Evolutionary conservation across 2,329 filamentous ascomycete species (phyloP).

Genomic region (Myriosclerotinia scirpicola): DNA sequence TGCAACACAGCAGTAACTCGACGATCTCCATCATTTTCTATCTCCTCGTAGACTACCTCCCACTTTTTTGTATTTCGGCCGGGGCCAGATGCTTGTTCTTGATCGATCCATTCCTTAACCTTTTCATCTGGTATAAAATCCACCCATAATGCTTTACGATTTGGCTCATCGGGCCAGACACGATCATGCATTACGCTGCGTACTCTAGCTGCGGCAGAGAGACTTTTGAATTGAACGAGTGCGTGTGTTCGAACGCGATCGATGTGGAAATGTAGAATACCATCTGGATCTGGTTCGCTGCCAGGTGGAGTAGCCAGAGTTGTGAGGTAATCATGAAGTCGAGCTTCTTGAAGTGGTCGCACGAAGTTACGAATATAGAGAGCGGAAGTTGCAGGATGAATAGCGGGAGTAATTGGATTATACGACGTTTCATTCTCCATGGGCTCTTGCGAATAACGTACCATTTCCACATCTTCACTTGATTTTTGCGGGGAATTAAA

Average conservation of each 20-base stretch:
- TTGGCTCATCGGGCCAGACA: constrained; percentile 85
- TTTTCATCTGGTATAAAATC: constrained; percentile 84
- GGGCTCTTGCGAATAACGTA: constrained; percentile 27
- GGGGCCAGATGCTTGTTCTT: constrained; percentile 53
- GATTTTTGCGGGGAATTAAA: constrained; percentile 32
- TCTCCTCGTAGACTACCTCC: constrained; percentile 70
- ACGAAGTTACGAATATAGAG: constrained; percentile 91
- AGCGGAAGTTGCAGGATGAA: constrained; percentile 71
- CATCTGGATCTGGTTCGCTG: constrained; percentile 50
- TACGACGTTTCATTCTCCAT: constrained; percentile 32
- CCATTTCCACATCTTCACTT: constrained; percentile 24
- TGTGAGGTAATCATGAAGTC: constrained; percentile 67
- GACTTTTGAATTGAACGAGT: constrained; percentile 69
- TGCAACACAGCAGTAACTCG: constrained; percentile 57
- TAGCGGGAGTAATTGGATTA: constrained; percentile 51
- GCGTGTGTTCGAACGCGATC: constrained; percentile 87
- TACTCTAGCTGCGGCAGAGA: constrained; percentile 72
- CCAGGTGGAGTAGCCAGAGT: constrained; percentile 63
- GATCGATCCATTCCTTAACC: constrained; percentile 70
- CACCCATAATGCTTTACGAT: constrained; percentile 79
- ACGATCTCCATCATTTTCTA: constrained; percentile 55
- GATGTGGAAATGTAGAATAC: constrained; percentile 71
- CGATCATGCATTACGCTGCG: constrained; percentile 73
- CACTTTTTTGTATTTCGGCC: constrained; percentile 54
- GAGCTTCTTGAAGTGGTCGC: constrained; percentile 72